Base-by-base conservation (phyloP, 495 filamentous ascomycete genomes). In the Talaromyces borbonicus region DNA sequence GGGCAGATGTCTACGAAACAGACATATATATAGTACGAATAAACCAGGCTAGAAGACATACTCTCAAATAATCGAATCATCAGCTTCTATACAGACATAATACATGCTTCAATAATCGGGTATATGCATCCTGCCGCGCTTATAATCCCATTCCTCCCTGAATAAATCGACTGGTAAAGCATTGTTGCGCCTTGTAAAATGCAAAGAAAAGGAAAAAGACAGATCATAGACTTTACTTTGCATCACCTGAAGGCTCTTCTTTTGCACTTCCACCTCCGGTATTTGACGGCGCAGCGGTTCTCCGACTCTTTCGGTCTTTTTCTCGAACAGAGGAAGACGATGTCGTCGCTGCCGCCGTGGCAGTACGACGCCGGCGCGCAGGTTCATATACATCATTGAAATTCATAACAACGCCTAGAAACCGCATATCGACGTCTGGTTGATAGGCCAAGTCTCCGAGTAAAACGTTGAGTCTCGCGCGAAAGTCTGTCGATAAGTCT, bases 381-480 rank as follows among this genome's bases (percentile, higher is more conserved):
- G 85, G 83, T 61, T 83, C 73, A 64, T 96, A 96, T 6, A 95
- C 87, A 61, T 96, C 90, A 62, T 99, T 99, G 59, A 99, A 99
- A 58, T 96, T 99, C 87, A 99, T 94, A 16, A 90, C 85, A 38
- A 95, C 86, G 8, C 84, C 93, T 49, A 99, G 68, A 67, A 96
- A 94, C 32, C 90, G 76, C 84, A 99, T 89, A 54, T 97, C 92
- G 48, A 85, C 80, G 61, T 98, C 93, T 9, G 89, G 84, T 66
- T 97, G 93, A 57, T 92, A 87, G 7, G 86, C 80, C 48, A 99
- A 60, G 62, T 97, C 93, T 8, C 89, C 87, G 25, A 99, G 69
- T 19, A 99, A 68, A 22, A 86, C 68, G 53, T 88, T 88, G 37
- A 97, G 68, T 23, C 83, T 73, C 0, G 73, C 71, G 44, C 73